Evolutionary conservation across 148 eudicot species (phyloP).

Genomic region (Nepenthes mirabilis): DNA sequence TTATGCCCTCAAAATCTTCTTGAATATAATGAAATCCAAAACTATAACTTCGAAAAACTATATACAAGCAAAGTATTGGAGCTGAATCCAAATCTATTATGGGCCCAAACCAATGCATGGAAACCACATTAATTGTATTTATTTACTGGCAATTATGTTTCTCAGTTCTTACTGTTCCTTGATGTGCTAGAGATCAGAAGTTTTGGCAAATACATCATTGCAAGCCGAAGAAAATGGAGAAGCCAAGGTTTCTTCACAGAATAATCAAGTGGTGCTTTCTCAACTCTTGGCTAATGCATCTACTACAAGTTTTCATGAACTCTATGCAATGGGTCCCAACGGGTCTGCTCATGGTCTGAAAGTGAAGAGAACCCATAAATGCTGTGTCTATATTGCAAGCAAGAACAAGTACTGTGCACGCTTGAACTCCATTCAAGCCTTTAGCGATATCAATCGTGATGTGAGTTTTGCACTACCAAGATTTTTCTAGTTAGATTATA

Average conservation of each 20-base stretch:
- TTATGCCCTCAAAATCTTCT: too few relatives aligned
- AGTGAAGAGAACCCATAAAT: slow-evolving; percentile 68
- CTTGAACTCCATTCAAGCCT: slow-evolving; percentile 89
- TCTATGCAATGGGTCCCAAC: slow-evolving; percentile 50
- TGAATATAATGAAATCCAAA: too few relatives aligned
- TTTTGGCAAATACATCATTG: slow-evolving; percentile 27
- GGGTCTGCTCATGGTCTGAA: slow-evolving; percentile 39
- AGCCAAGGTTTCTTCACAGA: slow-evolving; percentile 25
- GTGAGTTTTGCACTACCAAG: slow-evolving; percentile 33
- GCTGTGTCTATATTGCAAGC: slow-evolving; percentile 86
- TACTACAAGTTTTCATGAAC: slow-evolving; percentile 80
- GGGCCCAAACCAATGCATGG: too few relatives aligned
- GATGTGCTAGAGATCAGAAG: slow-evolving; percentile 59
- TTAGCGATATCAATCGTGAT: slow-evolving; percentile 87
- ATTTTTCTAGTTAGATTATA: not conserved
- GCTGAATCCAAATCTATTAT: too few relatives aligned
- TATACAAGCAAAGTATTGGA: too few relatives aligned
- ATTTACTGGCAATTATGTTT: not conserved
- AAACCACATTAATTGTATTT: not conserved
- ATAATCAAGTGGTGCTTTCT: slow-evolving; percentile 46
- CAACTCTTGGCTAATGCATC: slow-evolving; percentile 92
- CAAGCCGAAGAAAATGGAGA: slow-evolving; percentile 69
- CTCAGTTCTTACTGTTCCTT: not conserved
- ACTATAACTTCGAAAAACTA: too few relatives aligned
- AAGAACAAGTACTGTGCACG: slow-evolving; percentile 83